Conservation (phyloP, 345 rosid species). For the Syzygium grande region DNA sequence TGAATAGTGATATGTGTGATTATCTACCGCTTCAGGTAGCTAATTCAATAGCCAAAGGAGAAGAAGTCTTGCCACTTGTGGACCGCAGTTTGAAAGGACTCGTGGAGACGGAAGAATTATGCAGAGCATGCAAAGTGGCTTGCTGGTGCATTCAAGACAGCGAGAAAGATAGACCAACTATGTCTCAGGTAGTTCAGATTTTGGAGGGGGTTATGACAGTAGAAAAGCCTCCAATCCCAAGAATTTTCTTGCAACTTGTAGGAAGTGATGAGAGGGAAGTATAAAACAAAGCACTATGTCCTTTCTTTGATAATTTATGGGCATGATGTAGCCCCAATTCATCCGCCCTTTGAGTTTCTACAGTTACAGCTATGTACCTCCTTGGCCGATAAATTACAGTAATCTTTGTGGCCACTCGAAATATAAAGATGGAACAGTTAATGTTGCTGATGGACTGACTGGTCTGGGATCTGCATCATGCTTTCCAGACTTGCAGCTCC, state of each 20-base stretch:
- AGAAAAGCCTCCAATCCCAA: background rate
- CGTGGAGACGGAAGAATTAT: background rate
- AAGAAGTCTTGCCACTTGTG: background rate
- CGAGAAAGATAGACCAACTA: constrained; percentile 2
- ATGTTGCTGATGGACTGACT: background rate
- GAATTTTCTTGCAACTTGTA: background rate
- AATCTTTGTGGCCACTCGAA: background rate
- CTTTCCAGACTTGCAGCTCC: background rate
- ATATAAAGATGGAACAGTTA: background rate
- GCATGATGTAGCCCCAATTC: too few species aligned
- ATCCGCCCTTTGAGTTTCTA: too few species aligned
- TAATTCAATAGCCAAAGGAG: background rate
- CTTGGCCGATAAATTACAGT: too few species aligned
- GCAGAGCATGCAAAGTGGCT: constrained; percentile 1
- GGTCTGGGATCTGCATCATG: background rate
- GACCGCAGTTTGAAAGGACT: background rate
- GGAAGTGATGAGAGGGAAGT: background rate
- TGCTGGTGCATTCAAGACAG: constrained; percentile 8
- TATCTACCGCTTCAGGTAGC: background rate
- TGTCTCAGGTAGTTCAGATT: background rate
- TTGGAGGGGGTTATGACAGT: background rate
- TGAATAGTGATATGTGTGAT: background rate
- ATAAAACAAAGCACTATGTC: background rate
- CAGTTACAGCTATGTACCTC: too few species aligned
- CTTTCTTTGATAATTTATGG: background rate